Base-by-base conservation (phyloP, 129 eudicot genomes). In the Chrysanthemum lavandulifolium region DNA sequence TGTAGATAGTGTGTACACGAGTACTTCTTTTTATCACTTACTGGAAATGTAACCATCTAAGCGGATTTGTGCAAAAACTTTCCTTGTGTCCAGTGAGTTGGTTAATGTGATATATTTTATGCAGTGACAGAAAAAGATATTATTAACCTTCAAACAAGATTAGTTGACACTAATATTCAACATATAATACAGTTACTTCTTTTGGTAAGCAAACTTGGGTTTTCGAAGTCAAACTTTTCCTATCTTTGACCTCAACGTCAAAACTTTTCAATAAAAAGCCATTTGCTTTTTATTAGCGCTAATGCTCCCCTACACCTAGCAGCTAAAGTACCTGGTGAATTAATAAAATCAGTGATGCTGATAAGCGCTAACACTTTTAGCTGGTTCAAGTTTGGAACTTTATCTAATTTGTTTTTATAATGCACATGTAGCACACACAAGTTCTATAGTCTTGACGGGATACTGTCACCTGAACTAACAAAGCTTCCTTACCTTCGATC, bases 381-480 rank as follows among this genome's bases (percentile, higher is more conserved):
- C 23, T 25, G 52, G 48, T 58, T 63, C 25, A 25, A 53, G 12
- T 65, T 45, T 74, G 63, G 61, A 45, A 53, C 47, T 67, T 74
- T 55, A 36, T 62, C 68, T 69, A 5, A 33, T 53, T 33, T 23
- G 9, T 25, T 75, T 40, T 40, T 40, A 40, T 40, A 40, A 40
- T 48, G 60, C 19, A 12, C 66, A 4, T 43, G 87, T 87, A 92
- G 98, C 45, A 79, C 77, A 18, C 82, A 85, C 52, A 92, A 92
- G 80, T 74, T 85, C 77, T 84, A 74, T 62, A 87, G 78, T 79
- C 96, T 92, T 76, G 88, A 95, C 19, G 98, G 98, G 11, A 51
- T 87, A 68, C 96, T 92, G 57, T 92, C 98, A 54, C 83, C 88
- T 16, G 88, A 83, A 43, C 78, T 89, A 40, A 82, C 75, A 60